Base-by-base conservation (phyloP, 2,329 filamentous ascomycete genomes). In the Geosmithia flava region DNA sequence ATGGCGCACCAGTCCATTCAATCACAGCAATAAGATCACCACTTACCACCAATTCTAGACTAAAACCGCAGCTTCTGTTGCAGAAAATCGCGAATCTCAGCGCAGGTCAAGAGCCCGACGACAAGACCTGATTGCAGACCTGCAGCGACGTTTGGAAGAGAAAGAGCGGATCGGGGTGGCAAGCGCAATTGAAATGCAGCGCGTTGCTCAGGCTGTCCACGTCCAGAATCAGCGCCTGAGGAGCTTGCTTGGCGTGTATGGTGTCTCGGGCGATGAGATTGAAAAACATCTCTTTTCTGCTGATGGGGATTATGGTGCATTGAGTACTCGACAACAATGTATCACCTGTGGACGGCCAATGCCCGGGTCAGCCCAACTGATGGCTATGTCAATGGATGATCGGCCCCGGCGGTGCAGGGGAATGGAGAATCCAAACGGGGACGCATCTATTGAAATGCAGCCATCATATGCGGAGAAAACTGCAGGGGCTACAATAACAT, bases 121-220 rank as follows among this genome's bases (percentile, higher is more conserved):
- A 27, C 42, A 63, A 58, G 29, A 27, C 8, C 23, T 27, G 23
- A 27, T 27, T 27, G 23, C 23, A 4, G 64, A 64, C 15, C 62
- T 80, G 50, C 70, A 75, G 55, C 60, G 56, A 20, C 66, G 66
- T 42, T 52, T 78, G 33, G 63, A 64, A 19, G 69, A 70, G 27
- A 71, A 70, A 55, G 71, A 77, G 60, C 60, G 59, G n/a, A 63
- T 59, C 5, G 74, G 70, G 20, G 65, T 71, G 16, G 64, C 68
- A 48, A 75, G 75, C 4, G 72, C 71, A 2, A 54, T 70, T 11
- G 70, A 74, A 55, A 74, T 80, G 69, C 76, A 79, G 57, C 65
- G 63, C 27, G 71, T 71, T 1, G 75, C 75, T 5, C 67, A 71
- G 11, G 43, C 29, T 16, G 48, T 50, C 19, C 30, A 19, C 16